Base-by-base conservation (phyloP, 139 green algal genomes). In the Penium margaritaceum region DNA sequence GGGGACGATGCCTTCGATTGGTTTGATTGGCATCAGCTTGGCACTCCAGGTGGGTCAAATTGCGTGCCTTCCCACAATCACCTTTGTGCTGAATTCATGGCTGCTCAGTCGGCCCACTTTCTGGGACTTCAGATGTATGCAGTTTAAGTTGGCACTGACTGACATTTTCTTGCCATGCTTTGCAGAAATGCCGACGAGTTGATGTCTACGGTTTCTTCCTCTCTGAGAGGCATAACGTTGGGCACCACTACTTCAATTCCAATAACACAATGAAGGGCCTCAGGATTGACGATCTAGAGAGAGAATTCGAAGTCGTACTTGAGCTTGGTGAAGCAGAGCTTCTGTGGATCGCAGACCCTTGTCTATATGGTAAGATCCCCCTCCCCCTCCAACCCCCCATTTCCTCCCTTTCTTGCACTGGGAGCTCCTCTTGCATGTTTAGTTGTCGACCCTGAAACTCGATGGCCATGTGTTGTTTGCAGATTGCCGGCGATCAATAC, bases 21-120 rank as follows among this genome's bases (percentile, higher is more conserved):
- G 65, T 34, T 73, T 63, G 38, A 35, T 74, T 9, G 66, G 66
- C 36, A 58, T 58, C 29, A n/a, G 27, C 6, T 63, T 74, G 21
- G 66, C 66, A 37, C 66, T 74, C 33, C 66, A 74, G 66, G 66
- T 74, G 17, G 7, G 47, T n/a, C n/a, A n/a, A n/a, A n/a, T n/a
- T n/a, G n/a, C n/a, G n/a, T n/a, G n/a, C n/a, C n/a, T n/a, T n/a
- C n/a, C n/a, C n/a, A n/a, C n/a, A n/a, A n/a, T n/a, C n/a, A n/a
- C n/a, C n/a, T n/a, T n/a, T n/a, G n/a, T n/a, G n/a, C n/a, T n/a
- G n/a, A n/a, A n/a, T n/a, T n/a, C n/a, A n/a, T n/a, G n/a, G n/a
- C n/a, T n/a, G n/a, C n/a, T n/a, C n/a, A n/a, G n/a, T n/a, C n/a
- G n/a, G n/a, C n/a, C n/a, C n/a, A n/a, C n/a, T n/a, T n/a, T n/a